Base-by-base conservation (phyloP, 139 green algal species). In the Asterochloris sp. region DNA sequence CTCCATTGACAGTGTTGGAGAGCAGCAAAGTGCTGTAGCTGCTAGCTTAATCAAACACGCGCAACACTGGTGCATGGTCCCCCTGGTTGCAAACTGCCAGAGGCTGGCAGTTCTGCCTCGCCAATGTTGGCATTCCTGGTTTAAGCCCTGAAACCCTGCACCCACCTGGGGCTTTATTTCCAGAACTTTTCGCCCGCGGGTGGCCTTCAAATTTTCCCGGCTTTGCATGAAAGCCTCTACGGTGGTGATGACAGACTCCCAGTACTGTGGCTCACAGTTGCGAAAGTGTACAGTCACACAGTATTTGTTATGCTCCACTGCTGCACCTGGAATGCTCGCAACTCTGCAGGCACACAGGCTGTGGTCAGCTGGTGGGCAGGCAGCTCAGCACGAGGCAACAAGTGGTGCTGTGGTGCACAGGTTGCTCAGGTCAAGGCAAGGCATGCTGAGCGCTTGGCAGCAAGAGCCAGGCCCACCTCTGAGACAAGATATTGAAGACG, bases 261-360 rank as follows among this genome's bases (percentile, higher is more conserved):
- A 96, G 60, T 80, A 74, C 13, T 92, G 87, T 0, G 85, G 83
- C 0, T 77, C 82, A 85, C 93, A 98, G 87, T 98, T 97, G 9
- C 97, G 89, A 84, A 97, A 99, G 89, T 99, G 97, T 47, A 96
- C 97, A 12, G 81, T 93, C 14, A 99, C 88, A 81, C 94, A 98
- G 84, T 97, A 99, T 78, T 92, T 98, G 92, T 99, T 99, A 93
- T 99, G 90, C 90, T 99, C 97, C 64, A 99, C 92, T 12, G 79
- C 87, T 0, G 95, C 89, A 0, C 96, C 96, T 13, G 91, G 87
- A 9, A 98, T 94, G 78, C 76, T 26, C n/a, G 84, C 73, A 54
- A 95, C 69, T 85, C 90, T 92, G 86, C 78, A 74, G 21, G 26
- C 9, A 23, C 27, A 11, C 12, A 82, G n/a, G 23, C 73, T 47